phyloP scores from a whole-genome alignment of 2,329 filamentous ascomycete genomes.

The Thermoascus crustaceus region DNA sequence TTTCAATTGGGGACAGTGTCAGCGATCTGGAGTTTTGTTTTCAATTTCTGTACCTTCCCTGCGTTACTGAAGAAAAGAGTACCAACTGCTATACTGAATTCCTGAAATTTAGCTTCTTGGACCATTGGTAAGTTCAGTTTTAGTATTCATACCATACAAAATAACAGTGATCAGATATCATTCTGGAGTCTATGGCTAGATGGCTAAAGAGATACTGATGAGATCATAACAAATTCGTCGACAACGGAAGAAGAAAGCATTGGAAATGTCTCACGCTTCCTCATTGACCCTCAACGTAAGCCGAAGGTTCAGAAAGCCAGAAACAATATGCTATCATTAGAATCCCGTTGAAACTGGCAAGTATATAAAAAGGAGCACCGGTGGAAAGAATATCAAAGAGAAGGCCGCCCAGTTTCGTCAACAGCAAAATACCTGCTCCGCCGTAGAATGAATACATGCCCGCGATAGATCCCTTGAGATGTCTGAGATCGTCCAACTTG shows the following conservation, averaged over 20 bases:
- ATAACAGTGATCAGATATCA: no score
- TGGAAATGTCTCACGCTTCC: neutral
- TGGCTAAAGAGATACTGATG: no score
- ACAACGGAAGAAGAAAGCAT: neutral
- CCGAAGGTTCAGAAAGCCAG: conserved; percentile 13
- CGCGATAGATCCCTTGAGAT: conserved; percentile 86
- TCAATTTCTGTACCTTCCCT: no score
- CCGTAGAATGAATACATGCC: conserved; percentile 90
- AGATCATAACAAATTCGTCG: no score
- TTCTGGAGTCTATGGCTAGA: no score
- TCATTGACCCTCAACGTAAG: neutral
- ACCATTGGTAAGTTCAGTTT: no score
- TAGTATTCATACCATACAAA: no score
- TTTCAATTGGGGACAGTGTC: no score
- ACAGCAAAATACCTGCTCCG: conserved; percentile 76
- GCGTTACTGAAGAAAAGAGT: no score
- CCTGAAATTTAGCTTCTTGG: no score
- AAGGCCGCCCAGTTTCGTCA: conserved; percentile 84
- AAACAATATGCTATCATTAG: conserved; percentile 44
- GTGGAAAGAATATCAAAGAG: conserved; percentile 69
- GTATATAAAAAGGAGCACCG: conserved; percentile 86
- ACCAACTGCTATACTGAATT: no score
- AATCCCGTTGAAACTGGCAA: conserved; percentile 77
- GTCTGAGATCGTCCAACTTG: conserved; percentile 31
- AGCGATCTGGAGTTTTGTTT: no score